Evolutionary conservation across 1,284 basidiomycete genomes (phyloP).

Genomic region (Malassezia psittaci): DNA sequence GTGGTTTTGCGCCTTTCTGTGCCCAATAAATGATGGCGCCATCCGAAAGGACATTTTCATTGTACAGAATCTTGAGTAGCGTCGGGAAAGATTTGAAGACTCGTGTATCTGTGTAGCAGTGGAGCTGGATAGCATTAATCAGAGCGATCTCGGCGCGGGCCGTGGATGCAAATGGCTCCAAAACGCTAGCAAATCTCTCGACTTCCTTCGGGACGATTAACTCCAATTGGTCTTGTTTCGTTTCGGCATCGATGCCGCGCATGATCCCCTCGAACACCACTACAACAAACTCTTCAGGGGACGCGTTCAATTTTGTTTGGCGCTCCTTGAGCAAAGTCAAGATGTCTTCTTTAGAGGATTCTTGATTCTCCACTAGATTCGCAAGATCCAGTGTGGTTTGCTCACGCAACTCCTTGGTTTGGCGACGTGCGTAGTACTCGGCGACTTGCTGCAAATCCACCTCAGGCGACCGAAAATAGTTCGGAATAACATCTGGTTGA

Average conservation of each 20-base stretch:
- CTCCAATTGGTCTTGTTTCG: constrained; percentile 79
- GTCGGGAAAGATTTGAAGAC: constrained; percentile 87
- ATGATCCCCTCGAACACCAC: constrained; percentile 88
- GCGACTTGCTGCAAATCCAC: constrained; percentile 66
- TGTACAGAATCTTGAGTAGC: constrained; percentile 79
- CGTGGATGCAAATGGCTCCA: constrained; percentile 75
- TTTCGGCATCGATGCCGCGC: constrained; percentile 71
- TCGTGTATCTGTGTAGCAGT: constrained; percentile 76
- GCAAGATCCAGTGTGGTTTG: constrained; percentile 58
- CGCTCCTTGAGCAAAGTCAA: constrained; percentile 20
- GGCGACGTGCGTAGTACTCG: constrained; percentile 47
- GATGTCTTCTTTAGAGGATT: constrained; percentile 17
- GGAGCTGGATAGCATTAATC: constrained; percentile 61
- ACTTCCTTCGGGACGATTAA: constrained; percentile 72
- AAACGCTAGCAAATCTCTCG: constrained; percentile 68
- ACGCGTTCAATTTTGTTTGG: constrained; percentile 5
- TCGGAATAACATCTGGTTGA: constrained; percentile 59
- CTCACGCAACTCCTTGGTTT: constrained; percentile 26
- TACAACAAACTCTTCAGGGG: constrained; percentile 59
- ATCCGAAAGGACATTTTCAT: constrained; percentile 83
- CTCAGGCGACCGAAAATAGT: constrained; percentile 63
- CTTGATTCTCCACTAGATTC: constrained; percentile 53
- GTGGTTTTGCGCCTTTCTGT: constrained; percentile 86
- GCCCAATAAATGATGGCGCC: constrained; percentile 96
- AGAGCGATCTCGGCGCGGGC: constrained; percentile 74